phyloP scores from a whole-genome alignment of 495 filamentous ascomycete genomes.

The Penicillium nucicola region DNA sequence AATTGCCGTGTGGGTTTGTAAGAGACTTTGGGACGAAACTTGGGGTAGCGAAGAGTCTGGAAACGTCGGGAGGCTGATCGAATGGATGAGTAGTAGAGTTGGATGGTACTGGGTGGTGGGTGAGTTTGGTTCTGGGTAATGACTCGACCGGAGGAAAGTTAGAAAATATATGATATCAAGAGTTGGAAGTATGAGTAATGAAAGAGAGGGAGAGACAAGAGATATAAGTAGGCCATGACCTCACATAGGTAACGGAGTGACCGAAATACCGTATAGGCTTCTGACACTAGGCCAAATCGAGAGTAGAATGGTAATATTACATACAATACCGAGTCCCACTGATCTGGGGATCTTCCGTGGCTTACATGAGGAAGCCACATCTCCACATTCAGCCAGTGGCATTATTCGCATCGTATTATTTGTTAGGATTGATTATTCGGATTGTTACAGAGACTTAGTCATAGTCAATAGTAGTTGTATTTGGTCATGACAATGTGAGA shows the following conservation, averaged over 20 bases:
- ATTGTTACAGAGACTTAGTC: too few species aligned
- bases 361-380: not conserved
- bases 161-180: slow-evolving; percentile 11
- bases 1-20: slow-evolving; percentile 14
- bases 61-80: slow-evolving; percentile 32
- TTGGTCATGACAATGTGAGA: too few species aligned
- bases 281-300: not conserved
- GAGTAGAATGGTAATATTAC: not conserved
- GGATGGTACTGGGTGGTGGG: slow-evolving; percentile 15
- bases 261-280: slow-evolving; percentile 8
- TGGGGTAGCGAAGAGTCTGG: slow-evolving; percentile 31
- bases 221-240: slow-evolving; percentile 12
- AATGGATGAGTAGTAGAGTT: slow-evolving; percentile 3
- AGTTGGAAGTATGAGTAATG: slow-evolving; percentile 20
- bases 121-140: slow-evolving; percentile 20
- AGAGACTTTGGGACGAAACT: slow-evolving; percentile 9
- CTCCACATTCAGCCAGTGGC: too few species aligned
- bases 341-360: not conserved
- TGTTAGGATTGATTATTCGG: not conserved
- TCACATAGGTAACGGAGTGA: not conserved
- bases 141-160: slow-evolving; percentile 17
- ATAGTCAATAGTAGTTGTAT: too few species aligned
- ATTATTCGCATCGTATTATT: not conserved
- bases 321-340: not conserved
- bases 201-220: not conserved